Percentiles rank a stretch among this genome's conserved stretches.
Evolutionary conservation across 108 stramenopile genomes (phyloP).

Genomic region (Pelagomonas calceolata): DNA sequence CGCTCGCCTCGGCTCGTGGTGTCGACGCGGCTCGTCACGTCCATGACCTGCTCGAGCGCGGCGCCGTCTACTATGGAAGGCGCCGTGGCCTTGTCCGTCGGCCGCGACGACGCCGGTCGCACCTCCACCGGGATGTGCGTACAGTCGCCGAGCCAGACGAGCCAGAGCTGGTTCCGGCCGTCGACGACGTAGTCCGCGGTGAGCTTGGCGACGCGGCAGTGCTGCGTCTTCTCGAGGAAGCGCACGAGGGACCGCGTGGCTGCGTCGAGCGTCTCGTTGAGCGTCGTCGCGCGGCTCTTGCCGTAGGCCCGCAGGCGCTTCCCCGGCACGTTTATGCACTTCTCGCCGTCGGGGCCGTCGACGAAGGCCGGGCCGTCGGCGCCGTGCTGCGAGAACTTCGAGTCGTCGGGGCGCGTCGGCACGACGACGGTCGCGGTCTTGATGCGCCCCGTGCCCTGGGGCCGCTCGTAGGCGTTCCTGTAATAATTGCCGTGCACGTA

Average conservation of each 20-base stretch:
- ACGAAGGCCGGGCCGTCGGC: not conserved
- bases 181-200: conserved; percentile 28
- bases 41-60: too few species aligned
- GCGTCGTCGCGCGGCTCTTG: conserved; percentile 10
- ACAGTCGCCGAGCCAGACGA: conserved; percentile 4
- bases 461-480: conserved; percentile 21
- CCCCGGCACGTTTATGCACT: too few species aligned
- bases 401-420: conserved; percentile 19
- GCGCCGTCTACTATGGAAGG: too few species aligned
- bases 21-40: too few species aligned
- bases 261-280: conserved; percentile 20
- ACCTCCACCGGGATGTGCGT: too few species aligned
- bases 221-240: conserved; percentile 17
- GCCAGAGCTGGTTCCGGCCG: conserved; percentile 7
- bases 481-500: conserved; percentile 13
- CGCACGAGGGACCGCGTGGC: conserved; percentile 17
- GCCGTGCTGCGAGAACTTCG: not conserved
- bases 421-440: conserved; percentile 11
- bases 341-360: not conserved
- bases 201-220: conserved; percentile 10
- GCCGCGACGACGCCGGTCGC: too few species aligned
- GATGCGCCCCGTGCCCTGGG: conserved; percentile 3
- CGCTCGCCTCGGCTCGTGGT: too few species aligned
- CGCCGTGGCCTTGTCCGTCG: too few species aligned
- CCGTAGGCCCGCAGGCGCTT: not conserved